Conservation (phyloP, 2,329 filamentous ascomycete genomes). For the Mycosphaerella arachidis region DNA sequence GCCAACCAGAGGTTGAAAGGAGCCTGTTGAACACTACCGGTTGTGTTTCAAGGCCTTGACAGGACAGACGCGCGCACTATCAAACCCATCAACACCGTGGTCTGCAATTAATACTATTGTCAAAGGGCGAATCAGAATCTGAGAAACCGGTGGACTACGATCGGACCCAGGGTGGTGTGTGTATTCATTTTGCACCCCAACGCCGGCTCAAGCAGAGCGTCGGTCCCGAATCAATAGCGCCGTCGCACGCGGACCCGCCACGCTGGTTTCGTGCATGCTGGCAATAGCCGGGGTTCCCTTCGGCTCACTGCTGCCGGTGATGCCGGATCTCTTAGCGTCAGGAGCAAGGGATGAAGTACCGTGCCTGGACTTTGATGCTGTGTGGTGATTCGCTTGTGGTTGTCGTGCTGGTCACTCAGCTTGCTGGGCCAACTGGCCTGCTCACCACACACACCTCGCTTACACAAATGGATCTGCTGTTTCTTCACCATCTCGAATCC, state of each 20-base stretch:
- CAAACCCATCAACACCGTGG: too few species aligned
- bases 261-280: not conserved
- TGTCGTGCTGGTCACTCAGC: not conserved
- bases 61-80: too few species aligned
- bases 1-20: too few species aligned
- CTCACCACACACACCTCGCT: constrained; percentile 1
- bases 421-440: not conserved
- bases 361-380: not conserved
- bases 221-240: not conserved
- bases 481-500: constrained; percentile 1
- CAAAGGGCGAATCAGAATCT: too few species aligned
- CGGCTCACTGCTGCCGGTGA: constrained; percentile 5
- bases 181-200: not conserved
- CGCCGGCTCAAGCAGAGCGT: not conserved
- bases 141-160: too few species aligned
- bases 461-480: not conserved
- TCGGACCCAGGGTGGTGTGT: too few species aligned
- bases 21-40: too few species aligned
- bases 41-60: too few species aligned
- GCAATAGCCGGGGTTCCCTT: not conserved
- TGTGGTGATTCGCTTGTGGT: not conserved
- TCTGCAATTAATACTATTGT: too few species aligned
- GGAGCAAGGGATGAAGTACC: not conserved
- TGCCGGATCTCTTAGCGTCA: constrained; percentile 1
- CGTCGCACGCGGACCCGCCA: not conserved